Evolutionary conservation across 2,329 filamentous ascomycete species (phyloP), one percentile per base, ranked within the genome.

Genomic region (Neonectria faginata): DNA sequence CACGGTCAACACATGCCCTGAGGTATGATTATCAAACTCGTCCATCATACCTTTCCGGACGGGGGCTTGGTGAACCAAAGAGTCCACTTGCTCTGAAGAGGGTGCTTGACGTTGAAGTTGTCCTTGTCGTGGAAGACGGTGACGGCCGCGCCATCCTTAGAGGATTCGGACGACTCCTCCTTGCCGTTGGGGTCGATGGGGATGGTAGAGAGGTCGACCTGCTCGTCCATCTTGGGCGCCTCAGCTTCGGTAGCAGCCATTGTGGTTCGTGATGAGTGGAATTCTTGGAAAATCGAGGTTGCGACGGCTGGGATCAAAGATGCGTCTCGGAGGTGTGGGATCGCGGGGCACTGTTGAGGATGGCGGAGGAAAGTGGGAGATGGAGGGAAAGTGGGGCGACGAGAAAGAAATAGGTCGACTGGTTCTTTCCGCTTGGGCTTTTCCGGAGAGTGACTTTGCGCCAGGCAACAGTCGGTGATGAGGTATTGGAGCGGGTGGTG

Each of bases 81-180:
- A 64, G 96, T 98, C 96, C 96, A 99, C 79, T 92, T 92, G 86
- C 97, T 92, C 88, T 97, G 94, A 66, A 99, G 88, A 71, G 94
- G 95, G 81, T 99, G 96, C 88, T 98, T 99, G 81, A 99, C 96
- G 76, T 97, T 99, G 88, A 99, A 99, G 86, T 99, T 97, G 72
- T 97, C 92, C 74, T 96, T 92, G 83, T 98, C 94, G 79, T 99
- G 94, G 85, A 99, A 99, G 73, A 99, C 95, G 51, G 96, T 99
- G 75, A 97, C 86, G 56, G 92, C 90, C 69, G 84, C 82, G 58
- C 33, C 44, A 57, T 79, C 80, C 60, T 85, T 84, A 68, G 82
- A 79, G 69, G 82, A 79, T 60, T 83, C 79, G 73, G 82, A 80
- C 66, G 84, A 83, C 62, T 84, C 81, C 64, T 84, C 77, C 72